These are phyloP conservation scores for Phanerochaete sordida DNA, from an alignment of 768 basidiomycete species.

Conservation along the genomic window DNA sequence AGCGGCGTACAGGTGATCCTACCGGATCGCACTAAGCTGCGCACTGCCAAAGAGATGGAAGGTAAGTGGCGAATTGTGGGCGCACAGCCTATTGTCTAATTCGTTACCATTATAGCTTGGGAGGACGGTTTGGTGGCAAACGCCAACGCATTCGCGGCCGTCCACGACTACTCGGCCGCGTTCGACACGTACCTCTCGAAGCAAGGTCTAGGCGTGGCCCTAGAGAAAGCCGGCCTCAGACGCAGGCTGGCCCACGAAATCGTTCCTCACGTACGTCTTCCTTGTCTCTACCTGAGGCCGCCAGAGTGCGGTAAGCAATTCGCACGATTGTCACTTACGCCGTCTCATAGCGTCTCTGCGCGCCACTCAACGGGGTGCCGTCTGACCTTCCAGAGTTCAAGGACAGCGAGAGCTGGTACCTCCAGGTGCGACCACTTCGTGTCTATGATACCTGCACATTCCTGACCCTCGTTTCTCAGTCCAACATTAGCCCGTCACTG, in stretches of 20 bases:
- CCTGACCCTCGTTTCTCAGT: not conserved
- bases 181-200: conserved; percentile 33
- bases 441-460: too few species aligned
- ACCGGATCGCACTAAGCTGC: too few species aligned
- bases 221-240: conserved; percentile 20
- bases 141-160: not conserved
- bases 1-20: not conserved
- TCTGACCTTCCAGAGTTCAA: conserved; percentile 32
- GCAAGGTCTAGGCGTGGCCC: conserved; percentile 21
- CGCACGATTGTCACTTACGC: not conserved
- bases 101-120: too few species aligned
- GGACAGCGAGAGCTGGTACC: conserved; percentile 32
- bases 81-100: too few species aligned
- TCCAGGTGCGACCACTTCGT: conserved; percentile 19
- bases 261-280: conserved; percentile 35
- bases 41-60: too few species aligned
- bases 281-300: too few species aligned
- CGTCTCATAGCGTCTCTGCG: conserved; percentile 29
- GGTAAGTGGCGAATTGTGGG: too few species aligned
- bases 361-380: conserved; percentile 23
- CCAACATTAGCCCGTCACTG: not conserved
- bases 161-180: conserved; percentile 35
- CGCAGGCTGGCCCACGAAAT: conserved; percentile 29
- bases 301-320: too few species aligned
- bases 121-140: not conserved